Base-by-base conservation (phyloP, 345 rosid species). In the Pistacia integerrima region DNA sequence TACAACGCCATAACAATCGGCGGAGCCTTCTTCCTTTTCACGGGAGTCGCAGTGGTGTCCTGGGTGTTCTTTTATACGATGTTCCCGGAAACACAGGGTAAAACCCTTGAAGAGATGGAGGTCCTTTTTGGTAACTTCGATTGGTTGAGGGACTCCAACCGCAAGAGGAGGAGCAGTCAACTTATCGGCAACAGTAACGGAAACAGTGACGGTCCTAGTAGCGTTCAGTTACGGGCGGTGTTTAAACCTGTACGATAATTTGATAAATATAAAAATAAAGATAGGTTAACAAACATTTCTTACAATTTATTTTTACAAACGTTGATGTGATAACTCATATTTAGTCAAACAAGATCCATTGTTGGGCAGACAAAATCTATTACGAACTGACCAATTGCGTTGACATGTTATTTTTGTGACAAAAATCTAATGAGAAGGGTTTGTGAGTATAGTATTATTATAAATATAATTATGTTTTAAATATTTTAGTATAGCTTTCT, bases 61-160 rank as follows among this genome's bases (percentile, higher is more conserved):
- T 92, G 87, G 85, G 30, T 86, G 0, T 93, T 92, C 90, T 92
- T 95, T 38, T 84, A 75, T 55, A 41, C 69, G n/a, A 74, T 81
- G 51, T 63, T 84, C 73, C 98, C 97, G 4, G 99, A 95, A 82
- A 95, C 99, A 2, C 92, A 83, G 51, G 98, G 98, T 3, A 82
- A 85, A 75, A 88, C 86, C 11, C 74, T 95, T n/a, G 99, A 95
- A 76, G 97, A 91, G 13, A 95, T 92, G 88, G 91, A 79, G 51
- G 83, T 63, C 30, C 86, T 90, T 25, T 93, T 95, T 49, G 90
- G 93, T 58, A 75, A 71, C 36, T 86, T 83, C 10, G 73, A 79
- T 41, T 90, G 95, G 92, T 18, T 74, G 71, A 85, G 88, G 71
- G 84, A 80, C 3, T 78, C 79, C 0, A 76, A 82, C 55, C 73